Evolutionary conservation across 2,329 filamentous ascomycete species (phyloP).

Genomic region (Venturia nashicola): DNA sequence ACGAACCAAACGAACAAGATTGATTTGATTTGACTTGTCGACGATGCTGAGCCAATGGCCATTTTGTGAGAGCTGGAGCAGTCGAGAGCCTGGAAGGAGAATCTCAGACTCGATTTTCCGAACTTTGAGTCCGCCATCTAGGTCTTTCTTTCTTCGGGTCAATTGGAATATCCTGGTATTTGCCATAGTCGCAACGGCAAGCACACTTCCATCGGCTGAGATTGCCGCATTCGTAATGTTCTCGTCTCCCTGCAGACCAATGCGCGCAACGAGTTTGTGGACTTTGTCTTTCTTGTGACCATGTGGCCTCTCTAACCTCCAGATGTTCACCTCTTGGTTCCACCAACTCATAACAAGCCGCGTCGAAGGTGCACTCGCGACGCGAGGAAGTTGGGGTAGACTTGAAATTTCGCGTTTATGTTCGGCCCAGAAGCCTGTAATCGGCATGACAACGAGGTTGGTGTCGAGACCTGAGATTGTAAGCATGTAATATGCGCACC

Average conservation of each 20-base stretch:
- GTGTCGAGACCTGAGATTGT: slow-evolving; percentile 61
- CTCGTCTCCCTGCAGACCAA: slow-evolving; percentile 50
- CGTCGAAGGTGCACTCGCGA: slow-evolving; percentile 60
- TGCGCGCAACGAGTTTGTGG: slow-evolving; percentile 27
- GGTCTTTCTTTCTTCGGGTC: slow-evolving; percentile 16
- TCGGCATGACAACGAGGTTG: slow-evolving; percentile 66
- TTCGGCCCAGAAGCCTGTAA: slow-evolving; percentile 66
- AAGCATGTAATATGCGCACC: slow-evolving; percentile 5
- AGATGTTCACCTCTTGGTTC: slow-evolving; percentile 77
- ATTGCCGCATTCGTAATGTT: slow-evolving; percentile 68
- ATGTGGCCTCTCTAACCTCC: slow-evolving; percentile 44
- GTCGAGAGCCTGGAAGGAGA: slow-evolving; percentile 47
- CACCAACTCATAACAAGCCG: slow-evolving; percentile 84
- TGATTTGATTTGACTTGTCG: slow-evolving; percentile 31
- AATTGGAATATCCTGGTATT: slow-evolving; percentile 70
- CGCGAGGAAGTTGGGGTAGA: slow-evolving; percentile 64
- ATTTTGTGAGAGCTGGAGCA: slow-evolving; percentile 58
- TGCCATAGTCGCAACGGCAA: slow-evolving; percentile 63
- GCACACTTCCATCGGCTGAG: slow-evolving; percentile 56
- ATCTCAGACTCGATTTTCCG: slow-evolving; percentile 45
- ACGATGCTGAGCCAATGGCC: slow-evolving; percentile 54
- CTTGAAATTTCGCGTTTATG: slow-evolving; percentile 72
- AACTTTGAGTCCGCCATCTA: slow-evolving; percentile 43
- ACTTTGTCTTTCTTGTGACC: slow-evolving; percentile 28
- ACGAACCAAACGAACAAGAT: slow-evolving; percentile 34